Percentiles rank a stretch among this genome's conserved stretches.
These are phyloP conservation scores for Cochliopodium minus DNA, from an alignment of 208 protist species.

Conservation along the genomic window DNA sequence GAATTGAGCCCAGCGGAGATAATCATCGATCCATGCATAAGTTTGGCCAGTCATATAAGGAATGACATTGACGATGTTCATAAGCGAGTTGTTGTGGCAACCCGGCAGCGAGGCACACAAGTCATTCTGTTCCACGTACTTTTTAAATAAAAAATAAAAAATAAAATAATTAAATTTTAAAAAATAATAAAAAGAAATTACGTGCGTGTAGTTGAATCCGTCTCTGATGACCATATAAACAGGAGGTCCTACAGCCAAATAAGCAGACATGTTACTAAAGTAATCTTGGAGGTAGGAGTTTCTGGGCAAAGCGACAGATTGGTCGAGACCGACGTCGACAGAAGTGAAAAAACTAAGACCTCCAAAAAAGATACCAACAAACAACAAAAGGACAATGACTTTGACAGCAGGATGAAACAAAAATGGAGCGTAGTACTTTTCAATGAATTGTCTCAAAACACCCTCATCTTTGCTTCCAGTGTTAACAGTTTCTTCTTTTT, in stretches of 20 bases:
- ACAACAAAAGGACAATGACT: not conserved
- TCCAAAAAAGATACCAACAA: no score
- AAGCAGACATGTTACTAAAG: slow-evolving; percentile 17
- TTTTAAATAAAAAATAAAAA: no score
- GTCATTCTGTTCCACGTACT: no score
- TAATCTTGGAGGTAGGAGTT: slow-evolving; percentile 30
- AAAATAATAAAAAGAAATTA: no score
- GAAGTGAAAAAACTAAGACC: not conserved
- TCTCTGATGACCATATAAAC: slow-evolving; percentile 30
- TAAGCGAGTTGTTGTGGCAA: slow-evolving; percentile 1
- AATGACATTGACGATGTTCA: not conserved
- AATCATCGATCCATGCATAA: no score
- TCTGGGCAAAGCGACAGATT: slow-evolving; percentile 25
- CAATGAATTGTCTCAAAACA: no score
- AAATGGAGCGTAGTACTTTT: not conserved
- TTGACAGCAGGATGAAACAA: not conserved
- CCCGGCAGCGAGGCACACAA: no score
- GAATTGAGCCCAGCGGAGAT: no score
- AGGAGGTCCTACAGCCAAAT: slow-evolving; percentile 27
- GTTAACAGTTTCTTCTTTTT: no score
- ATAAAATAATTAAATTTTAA: no score
- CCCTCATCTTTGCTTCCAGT: no score
- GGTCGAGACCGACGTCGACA: slow-evolving; percentile 25
- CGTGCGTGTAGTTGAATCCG: slow-evolving; percentile 16
- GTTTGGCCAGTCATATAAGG: not conserved